Conservation (phyloP, 2,329 filamentous ascomycete species). For the Pseudogymnoascus sp. region DNA sequence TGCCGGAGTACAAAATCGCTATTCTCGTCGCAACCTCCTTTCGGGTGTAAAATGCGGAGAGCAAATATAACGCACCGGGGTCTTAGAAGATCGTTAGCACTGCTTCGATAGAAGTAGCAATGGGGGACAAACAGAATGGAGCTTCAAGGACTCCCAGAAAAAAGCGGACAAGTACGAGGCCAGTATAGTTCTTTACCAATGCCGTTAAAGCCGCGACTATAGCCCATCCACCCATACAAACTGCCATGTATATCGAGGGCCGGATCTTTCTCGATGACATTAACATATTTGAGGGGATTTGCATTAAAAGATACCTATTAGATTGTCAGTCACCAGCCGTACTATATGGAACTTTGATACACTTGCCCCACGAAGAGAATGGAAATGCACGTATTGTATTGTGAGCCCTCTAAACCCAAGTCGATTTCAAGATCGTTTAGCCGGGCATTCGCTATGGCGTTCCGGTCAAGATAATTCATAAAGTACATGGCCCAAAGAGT, state of each 20-base stretch:
- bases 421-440: constrained; percentile 46
- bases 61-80: constrained; percentile 26
- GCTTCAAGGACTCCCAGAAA: constrained; percentile 30
- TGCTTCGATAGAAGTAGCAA: neutral
- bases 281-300: constrained; percentile 39
- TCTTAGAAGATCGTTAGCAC: neutral
- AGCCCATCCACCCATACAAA: constrained; percentile 34
- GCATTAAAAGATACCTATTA: constrained; percentile 36
- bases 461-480: constrained; percentile 39
- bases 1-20: constrained; percentile 32
- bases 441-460: constrained; percentile 48
- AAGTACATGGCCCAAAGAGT: constrained; percentile 35
- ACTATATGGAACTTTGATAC: neutral
- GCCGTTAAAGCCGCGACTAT: constrained; percentile 32
- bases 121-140: constrained; percentile 18
- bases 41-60: constrained; percentile 30
- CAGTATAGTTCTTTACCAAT: constrained; percentile 30
- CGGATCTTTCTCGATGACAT: constrained; percentile 31
- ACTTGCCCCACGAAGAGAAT: constrained; percentile 43
- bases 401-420: constrained; percentile 36
- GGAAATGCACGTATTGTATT: constrained; percentile 41
- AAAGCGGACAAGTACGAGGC: constrained; percentile 31
- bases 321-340: neutral
- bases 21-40: constrained; percentile 32
- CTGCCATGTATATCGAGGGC: constrained; percentile 24